Conservation (phyloP, 2,329 filamentous ascomycete genomes). For the Neonectria hederae region DNA sequence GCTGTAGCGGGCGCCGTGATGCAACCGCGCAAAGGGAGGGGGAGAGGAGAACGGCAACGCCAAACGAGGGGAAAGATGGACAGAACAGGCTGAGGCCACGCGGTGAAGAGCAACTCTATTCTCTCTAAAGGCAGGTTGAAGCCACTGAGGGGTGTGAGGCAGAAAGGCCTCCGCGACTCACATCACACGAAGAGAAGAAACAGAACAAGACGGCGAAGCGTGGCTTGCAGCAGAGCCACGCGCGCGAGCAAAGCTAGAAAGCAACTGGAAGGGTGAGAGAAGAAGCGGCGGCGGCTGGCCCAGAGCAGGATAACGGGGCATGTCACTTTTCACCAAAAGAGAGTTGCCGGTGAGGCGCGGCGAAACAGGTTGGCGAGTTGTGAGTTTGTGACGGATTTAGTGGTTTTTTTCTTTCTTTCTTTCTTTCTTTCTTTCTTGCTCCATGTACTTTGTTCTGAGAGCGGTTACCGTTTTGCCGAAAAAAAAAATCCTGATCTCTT, state of each 20-base stretch:
- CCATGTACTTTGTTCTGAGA: no score
- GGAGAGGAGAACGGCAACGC: neutral
- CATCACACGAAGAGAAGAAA: no score
- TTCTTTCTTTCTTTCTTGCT: no score
- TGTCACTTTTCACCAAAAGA: neutral
- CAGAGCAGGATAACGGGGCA: neutral
- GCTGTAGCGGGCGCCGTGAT: neutral
- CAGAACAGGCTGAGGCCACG: neutral
- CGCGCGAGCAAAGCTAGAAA: conserved; percentile 19
- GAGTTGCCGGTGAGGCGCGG: neutral
- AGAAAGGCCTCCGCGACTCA: no score
- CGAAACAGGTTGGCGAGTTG: no score
- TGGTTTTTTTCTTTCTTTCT: no score
- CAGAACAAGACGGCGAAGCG: neutral
- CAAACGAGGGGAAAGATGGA: neutral
- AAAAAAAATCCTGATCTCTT: no score
- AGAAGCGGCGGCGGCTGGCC: neutral
- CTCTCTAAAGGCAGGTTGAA: neutral
- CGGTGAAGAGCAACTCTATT: neutral
- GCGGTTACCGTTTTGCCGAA: no score
- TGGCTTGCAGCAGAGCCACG: conserved; percentile 9
- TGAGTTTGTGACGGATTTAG: no score
- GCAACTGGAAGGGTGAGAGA: conserved; percentile 16
- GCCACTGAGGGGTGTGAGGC: neutral
- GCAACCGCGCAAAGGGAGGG: no score